A percentile compares a stretch with the other conserved stretches of the same genome.
phyloP scores from a whole-genome alignment of 805 yeast species.

The Teunomyces stri region DNA sequence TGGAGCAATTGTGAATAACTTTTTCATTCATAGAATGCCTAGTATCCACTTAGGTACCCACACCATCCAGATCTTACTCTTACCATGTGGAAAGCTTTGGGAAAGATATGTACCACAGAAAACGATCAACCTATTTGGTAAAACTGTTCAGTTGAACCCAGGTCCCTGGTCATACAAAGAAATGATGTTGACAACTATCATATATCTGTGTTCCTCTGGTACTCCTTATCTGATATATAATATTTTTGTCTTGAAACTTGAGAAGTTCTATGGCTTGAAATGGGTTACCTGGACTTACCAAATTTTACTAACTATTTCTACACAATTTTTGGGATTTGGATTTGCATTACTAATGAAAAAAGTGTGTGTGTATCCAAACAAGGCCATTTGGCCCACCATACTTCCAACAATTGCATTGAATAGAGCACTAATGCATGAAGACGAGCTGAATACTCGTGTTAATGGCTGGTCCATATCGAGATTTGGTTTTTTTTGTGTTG shows the following conservation, averaged over 20 bases:
- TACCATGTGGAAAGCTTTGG: conserved; percentile 42
- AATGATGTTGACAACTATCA: conserved; percentile 45
- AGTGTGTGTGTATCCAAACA: conserved; percentile 45
- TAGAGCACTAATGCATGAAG: conserved; percentile 37
- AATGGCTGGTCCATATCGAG: conserved; percentile 45
- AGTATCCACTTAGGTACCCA: conserved; percentile 33
- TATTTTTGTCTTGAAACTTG: conserved; percentile 43
- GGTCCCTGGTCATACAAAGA: conserved; percentile 46
- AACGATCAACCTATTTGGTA: conserved; percentile 21
- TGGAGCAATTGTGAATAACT: conserved; percentile 55
- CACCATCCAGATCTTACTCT: conserved; percentile 38
- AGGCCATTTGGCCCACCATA: conserved; percentile 45
- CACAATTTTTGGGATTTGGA: conserved; percentile 65
- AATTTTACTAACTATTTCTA: conserved; percentile 48
- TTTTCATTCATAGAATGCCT: conserved; percentile 56
- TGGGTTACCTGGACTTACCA: conserved; percentile 54
- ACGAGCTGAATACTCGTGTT: conserved; percentile 17
- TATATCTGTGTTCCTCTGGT: conserved; percentile 41
- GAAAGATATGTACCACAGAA: conserved; percentile 27
- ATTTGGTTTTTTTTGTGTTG: conserved; percentile 37
- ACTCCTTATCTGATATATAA: conserved; percentile 38
- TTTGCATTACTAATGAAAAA: conserved; percentile 64
- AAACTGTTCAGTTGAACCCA: conserved; percentile 31
- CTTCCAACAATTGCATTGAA: conserved; percentile 44
- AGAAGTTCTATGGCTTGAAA: conserved; percentile 38